These are phyloP conservation scores for Saccharum officinarum DNA, from an alignment of 176 grass and related monocot genomes.

Conservation along the genomic window DNA sequence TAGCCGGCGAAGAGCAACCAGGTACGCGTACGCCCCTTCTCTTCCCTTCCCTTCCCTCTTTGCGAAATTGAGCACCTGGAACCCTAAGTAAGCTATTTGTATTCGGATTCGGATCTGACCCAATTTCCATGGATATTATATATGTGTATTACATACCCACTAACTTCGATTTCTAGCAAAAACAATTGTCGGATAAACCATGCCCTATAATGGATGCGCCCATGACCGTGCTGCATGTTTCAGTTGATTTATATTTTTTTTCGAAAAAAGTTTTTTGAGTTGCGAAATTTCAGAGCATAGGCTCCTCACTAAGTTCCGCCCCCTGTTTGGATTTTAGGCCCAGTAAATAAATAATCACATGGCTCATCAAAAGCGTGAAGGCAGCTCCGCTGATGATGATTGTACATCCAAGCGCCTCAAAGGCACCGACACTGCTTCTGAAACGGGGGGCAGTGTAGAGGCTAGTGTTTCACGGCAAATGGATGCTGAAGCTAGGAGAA, in stretches of 20 bases:
- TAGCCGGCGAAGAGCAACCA: neutral
- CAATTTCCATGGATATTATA: neutral
- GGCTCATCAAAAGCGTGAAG: constrained; percentile 72
- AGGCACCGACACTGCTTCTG: constrained; percentile 20
- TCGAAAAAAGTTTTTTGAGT: neutral
- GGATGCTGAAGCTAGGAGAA: constrained; percentile 22
- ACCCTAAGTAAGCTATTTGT: neutral
- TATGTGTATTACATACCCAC: neutral
- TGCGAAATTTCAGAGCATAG: neutral
- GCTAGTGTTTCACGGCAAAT: constrained; percentile 8
- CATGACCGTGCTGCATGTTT: neutral
- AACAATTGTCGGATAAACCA: neutral
- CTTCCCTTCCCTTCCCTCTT: neutral
- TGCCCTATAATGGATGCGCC: neutral
- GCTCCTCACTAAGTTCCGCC: neutral
- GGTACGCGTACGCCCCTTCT: neutral
- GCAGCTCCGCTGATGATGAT: constrained; percentile 27
- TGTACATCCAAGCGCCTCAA: constrained; percentile 48
- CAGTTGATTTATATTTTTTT: neutral
- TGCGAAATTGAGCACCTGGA: neutral
- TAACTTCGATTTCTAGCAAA: neutral
- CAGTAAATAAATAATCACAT: constrained; percentile 25
- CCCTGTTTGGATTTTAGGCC: neutral
- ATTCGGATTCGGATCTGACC: neutral
- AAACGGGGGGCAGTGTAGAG: neutral